Evolutionary conservation across 2,329 filamentous ascomycete species (phyloP).

Genomic region (Colletotrichum agaves): DNA sequence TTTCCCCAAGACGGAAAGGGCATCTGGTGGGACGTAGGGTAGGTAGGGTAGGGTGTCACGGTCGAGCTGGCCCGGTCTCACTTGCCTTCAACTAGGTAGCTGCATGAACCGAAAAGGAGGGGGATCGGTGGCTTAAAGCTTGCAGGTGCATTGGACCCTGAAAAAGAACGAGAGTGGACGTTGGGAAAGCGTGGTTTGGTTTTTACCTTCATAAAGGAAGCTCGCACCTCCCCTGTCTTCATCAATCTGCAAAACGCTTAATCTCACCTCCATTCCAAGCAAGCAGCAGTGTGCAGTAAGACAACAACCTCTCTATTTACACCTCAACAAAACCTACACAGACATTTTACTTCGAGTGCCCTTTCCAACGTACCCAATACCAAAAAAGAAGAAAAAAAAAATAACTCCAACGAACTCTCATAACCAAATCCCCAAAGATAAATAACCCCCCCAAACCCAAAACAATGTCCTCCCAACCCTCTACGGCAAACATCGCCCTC

Average conservation of each 20-base stretch:
- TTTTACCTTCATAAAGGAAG: conserved; percentile 4
- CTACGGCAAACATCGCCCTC: neutral
- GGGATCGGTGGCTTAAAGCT: neutral
- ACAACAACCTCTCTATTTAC: neutral
- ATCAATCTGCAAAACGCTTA: neutral
- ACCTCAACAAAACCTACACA: neutral
- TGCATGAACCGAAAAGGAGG: neutral
- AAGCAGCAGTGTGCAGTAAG: neutral
- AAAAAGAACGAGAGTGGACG: neutral
- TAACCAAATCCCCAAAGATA: too few relatives aligned
- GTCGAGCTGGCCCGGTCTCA: too few relatives aligned
- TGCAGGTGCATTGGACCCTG: conserved; percentile 24
- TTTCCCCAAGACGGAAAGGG: too few relatives aligned
- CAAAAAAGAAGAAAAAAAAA: too few relatives aligned
- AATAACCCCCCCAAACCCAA: neutral
- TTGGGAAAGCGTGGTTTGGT: neutral
- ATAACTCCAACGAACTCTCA: too few relatives aligned
- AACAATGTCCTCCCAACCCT: conserved; percentile 16
- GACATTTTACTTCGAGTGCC: neutral
- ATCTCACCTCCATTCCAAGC: neutral
- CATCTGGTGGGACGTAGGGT: too few relatives aligned
- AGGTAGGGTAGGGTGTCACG: too few relatives aligned
- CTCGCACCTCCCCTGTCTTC: neutral
- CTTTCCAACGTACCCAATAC: neutral
- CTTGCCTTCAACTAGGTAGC: neutral